Conservation (phyloP, 371 early-diverging fungal genomes). For the Mucor circinelloides region DNA sequence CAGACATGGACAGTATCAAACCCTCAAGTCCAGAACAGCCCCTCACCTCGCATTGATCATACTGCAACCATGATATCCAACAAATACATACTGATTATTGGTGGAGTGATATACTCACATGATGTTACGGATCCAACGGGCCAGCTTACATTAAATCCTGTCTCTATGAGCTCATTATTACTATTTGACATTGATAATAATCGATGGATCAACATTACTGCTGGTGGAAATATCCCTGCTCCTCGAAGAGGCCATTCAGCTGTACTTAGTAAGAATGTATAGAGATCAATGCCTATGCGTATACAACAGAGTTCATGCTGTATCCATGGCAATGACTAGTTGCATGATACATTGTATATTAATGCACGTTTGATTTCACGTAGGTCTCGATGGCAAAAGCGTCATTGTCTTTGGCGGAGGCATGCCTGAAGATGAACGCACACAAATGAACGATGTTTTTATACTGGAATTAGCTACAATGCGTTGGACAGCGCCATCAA, state of each 20-base stretch:
- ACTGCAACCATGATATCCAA: slow-evolving; percentile 30
- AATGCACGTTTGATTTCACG: not conserved
- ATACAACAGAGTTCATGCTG: not conserved
- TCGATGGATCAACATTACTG: slow-evolving; percentile 40
- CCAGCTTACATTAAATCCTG: slow-evolving; percentile 33
- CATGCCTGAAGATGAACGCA: slow-evolving; percentile 21
- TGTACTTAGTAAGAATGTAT: slow-evolving; percentile 31
- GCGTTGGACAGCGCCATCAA: slow-evolving; percentile 43
- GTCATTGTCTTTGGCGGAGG: slow-evolving; percentile 48
- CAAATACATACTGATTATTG: slow-evolving; percentile 26
- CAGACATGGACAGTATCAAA: slow-evolving; percentile 26
- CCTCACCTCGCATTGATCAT: slow-evolving; percentile 32
- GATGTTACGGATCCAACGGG: slow-evolving; percentile 34
- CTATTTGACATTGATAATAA: slow-evolving; percentile 31
- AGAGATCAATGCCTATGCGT: not conserved
- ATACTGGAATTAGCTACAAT: slow-evolving; percentile 35
- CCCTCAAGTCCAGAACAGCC: slow-evolving; percentile 8
- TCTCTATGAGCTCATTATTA: slow-evolving; percentile 41
- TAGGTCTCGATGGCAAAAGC: slow-evolving; percentile 25
- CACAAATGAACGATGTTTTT: slow-evolving; percentile 42
- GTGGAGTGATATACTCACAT: slow-evolving; percentile 20
- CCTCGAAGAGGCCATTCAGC: slow-evolving; percentile 49
- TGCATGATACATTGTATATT: not conserved
- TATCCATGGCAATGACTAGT: not conserved
- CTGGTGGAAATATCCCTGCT: slow-evolving; percentile 49